These are phyloP conservation scores for Nadsonia fulvescens DNA, from an alignment of 805 yeast genomes.

Conservation along the genomic window DNA sequence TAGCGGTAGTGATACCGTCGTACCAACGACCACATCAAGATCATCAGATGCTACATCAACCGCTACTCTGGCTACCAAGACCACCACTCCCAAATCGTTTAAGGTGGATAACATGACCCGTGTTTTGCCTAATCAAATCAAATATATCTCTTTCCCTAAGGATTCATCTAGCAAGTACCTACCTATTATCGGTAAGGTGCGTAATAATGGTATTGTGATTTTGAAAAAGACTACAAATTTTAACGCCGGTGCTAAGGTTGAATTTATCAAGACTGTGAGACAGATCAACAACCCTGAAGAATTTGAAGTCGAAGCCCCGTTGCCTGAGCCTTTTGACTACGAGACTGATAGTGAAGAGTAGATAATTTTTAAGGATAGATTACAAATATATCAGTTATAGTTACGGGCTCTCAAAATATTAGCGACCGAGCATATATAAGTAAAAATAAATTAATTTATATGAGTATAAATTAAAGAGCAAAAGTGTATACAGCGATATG, in stretches of 20 bases:
- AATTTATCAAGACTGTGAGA: slow-evolving; percentile 65
- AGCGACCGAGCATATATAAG: no score
- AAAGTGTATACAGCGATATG: no score
- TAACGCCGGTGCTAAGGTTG: slow-evolving; percentile 24
- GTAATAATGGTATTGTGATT: slow-evolving; percentile 19
- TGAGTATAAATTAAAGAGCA: no score
- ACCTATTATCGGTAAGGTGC: slow-evolving; percentile 44
- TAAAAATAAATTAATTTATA: no score
- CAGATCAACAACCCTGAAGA: slow-evolving; percentile 72
- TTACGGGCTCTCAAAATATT: background rate
- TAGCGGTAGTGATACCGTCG: no score
- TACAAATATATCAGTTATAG: slow-evolving; percentile 1
- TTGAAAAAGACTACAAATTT: slow-evolving; percentile 15
- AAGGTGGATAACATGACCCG: slow-evolving; percentile 66
- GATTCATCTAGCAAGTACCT: slow-evolving; percentile 43
- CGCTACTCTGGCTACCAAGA: slow-evolving; percentile 6
- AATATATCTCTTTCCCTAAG: slow-evolving; percentile 59
- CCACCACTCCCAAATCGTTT: slow-evolving; percentile 22
- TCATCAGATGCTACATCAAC: slow-evolving; percentile 14
- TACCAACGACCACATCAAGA: no score
- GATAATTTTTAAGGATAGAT: no score
- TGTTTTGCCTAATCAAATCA: slow-evolving; percentile 76
- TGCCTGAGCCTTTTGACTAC: slow-evolving; percentile 25
- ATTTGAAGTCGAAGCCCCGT: slow-evolving; percentile 32
- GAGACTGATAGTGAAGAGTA: slow-evolving; percentile 11